Evolutionary conservation across 148 eudicot genomes (phyloP).

Genomic region (Vaccinium vitisidaea): DNA sequence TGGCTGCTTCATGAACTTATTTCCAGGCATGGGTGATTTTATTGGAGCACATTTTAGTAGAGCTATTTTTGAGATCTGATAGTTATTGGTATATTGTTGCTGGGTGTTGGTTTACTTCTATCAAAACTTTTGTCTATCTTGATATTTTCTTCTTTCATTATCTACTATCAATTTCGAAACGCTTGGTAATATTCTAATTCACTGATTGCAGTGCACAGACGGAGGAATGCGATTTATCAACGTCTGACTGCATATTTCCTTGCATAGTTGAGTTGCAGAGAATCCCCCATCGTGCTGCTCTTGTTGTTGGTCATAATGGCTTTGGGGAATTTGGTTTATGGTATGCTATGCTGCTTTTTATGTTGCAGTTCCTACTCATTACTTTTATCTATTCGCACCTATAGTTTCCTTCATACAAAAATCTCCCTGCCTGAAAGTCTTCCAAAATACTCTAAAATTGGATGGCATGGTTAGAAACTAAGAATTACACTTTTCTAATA

Average conservation of each 20-base stretch:
- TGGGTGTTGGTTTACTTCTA: background rate
- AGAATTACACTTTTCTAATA: background rate
- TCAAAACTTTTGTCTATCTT: background rate
- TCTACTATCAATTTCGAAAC: background rate
- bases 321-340: conserved; percentile 83
- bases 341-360: conserved; percentile 61
- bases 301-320: conserved; percentile 87
- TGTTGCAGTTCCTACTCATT: background rate
- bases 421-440: background rate
- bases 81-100: background rate
- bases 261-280: conserved; percentile 68
- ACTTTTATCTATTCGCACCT: background rate
- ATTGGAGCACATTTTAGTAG: background rate
- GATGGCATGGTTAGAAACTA: background rate
- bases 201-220: conserved; percentile 47
- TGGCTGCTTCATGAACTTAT: conserved; percentile 4
- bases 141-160: background rate
- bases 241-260: conserved; percentile 65
- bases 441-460: background rate
- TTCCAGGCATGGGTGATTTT: conserved; percentile 5
- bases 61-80: background rate
- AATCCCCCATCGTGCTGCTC: conserved; percentile 54
- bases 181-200: conserved; percentile 6
- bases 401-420: background rate
- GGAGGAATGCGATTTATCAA: conserved; percentile 57